phyloP scores from a whole-genome alignment of 495 filamentous ascomycete species.

The Annulohypoxylon nitens region DNA sequence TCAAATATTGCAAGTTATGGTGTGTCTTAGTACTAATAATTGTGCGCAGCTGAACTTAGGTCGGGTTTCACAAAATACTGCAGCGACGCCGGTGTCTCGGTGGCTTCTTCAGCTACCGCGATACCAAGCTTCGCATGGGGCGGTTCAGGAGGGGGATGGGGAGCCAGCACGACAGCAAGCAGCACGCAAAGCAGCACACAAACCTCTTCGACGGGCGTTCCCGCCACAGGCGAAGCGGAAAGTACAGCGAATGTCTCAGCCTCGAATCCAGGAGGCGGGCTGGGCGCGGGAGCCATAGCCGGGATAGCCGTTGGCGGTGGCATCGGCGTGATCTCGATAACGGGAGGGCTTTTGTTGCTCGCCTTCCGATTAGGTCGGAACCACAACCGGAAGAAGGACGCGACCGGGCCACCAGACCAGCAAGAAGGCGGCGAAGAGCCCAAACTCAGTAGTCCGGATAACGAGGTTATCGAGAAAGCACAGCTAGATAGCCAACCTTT shows the following conservation, averaged over 20 bases:
- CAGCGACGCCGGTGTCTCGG: conserved; percentile 16
- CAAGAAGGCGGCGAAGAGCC: conserved; percentile 5
- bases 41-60: conserved; percentile 7
- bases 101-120: neutral
- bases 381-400: conserved; percentile 1
- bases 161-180: neutral
- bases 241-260: neutral
- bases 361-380: conserved; percentile 41
- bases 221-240: neutral
- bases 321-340: conserved; percentile 26
- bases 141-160: neutral
- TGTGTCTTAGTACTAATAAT: neutral
- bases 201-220: neutral
- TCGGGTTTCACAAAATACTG: conserved; percentile 22
- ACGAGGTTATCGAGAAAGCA: neutral
- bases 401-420: conserved; percentile 1
- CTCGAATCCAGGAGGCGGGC: neutral
- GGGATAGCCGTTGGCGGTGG: conserved; percentile 48
- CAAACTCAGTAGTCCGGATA: neutral
- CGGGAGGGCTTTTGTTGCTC: conserved; percentile 33
- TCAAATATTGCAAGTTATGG: neutral
- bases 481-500: conserved; percentile 37
- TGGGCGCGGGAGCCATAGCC: conserved; percentile 45
- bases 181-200: conserved; percentile 5
- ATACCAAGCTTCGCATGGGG: neutral